Evolutionary conservation across 306 rosid genomes (phyloP).

Genomic region (Rosa rugosa): DNA sequence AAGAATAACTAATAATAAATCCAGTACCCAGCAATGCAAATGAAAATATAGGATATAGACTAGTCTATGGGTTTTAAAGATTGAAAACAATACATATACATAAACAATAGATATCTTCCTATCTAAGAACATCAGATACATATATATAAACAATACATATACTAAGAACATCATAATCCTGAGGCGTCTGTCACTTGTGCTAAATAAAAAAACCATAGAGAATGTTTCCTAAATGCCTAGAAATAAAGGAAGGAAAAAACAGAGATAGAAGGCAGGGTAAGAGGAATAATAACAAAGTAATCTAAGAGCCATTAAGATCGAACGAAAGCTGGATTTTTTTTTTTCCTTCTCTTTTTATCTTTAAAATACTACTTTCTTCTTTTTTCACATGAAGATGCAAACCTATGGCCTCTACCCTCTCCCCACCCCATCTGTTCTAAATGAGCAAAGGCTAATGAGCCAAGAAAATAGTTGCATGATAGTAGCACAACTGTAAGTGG

Average conservation of each 20-base stretch:
- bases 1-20: slow-evolving; percentile 27
- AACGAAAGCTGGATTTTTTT: not conserved
- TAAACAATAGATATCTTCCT: not conserved
- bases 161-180: not conserved
- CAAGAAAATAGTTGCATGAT: not conserved
- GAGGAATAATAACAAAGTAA: not conserved
- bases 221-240: not conserved
- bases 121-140: slow-evolving; percentile 25
- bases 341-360: not conserved
- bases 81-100: not conserved
- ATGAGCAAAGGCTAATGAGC: not conserved
- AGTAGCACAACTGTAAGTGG: not conserved
- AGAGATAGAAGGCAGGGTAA: not conserved
- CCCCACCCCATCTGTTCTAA: not conserved
- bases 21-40: slow-evolving; percentile 3
- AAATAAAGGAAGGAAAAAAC: not conserved
- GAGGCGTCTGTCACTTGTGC: not conserved
- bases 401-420: not conserved
- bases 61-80: not conserved
- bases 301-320: not conserved
- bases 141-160: not conserved
- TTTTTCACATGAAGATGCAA: not conserved
- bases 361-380: not conserved
- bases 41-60: not conserved
- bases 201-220: not conserved